These are phyloP conservation scores for Pezicula carpinea DNA, from an alignment of 2,329 filamentous ascomycete genomes.

Conservation along the genomic window DNA sequence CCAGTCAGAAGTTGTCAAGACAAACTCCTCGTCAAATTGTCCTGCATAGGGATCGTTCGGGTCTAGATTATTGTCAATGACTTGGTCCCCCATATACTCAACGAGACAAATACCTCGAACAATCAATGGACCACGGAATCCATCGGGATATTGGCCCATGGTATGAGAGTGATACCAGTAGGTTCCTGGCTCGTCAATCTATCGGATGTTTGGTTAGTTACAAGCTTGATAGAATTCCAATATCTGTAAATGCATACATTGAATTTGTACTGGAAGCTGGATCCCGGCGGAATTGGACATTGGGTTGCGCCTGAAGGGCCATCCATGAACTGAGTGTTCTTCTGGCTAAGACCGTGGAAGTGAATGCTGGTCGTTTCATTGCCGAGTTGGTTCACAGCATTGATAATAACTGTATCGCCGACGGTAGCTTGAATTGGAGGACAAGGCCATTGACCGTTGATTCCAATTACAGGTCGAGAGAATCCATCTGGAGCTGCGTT, in stretches of 20 bases:
- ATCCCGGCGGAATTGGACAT: constrained; percentile 58
- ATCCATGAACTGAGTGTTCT: constrained; percentile 64
- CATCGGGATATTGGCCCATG: constrained; percentile 61
- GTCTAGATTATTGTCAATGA: no score
- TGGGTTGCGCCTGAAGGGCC: constrained; percentile 61
- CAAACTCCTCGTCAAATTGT: constrained; percentile 53
- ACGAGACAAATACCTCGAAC: constrained; percentile 33
- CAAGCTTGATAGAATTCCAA: neutral
- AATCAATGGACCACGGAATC: constrained; percentile 55
- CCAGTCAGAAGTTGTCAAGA: constrained; percentile 52
- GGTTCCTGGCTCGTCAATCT: constrained; percentile 59
- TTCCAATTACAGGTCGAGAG: constrained; percentile 44
- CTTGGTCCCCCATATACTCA: no score
- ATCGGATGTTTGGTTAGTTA: constrained; percentile 39
- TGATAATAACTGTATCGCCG: constrained; percentile 46
- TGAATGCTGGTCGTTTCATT: constrained; percentile 57
- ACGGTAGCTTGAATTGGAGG: constrained; percentile 47
- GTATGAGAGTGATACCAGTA: constrained; percentile 69
- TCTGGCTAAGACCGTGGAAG: constrained; percentile 67
- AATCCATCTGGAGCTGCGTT: constrained; percentile 33
- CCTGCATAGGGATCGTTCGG: constrained; percentile 13
- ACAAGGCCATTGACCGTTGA: constrained; percentile 59
- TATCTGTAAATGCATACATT: constrained; percentile 46
- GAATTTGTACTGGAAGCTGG: constrained; percentile 64
- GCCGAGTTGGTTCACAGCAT: constrained; percentile 43